Percentiles rank a stretch among this genome's conserved stretches.
Conservation (phyloP, 805 yeast genomes). For the Metschnikowia borealis region DNA sequence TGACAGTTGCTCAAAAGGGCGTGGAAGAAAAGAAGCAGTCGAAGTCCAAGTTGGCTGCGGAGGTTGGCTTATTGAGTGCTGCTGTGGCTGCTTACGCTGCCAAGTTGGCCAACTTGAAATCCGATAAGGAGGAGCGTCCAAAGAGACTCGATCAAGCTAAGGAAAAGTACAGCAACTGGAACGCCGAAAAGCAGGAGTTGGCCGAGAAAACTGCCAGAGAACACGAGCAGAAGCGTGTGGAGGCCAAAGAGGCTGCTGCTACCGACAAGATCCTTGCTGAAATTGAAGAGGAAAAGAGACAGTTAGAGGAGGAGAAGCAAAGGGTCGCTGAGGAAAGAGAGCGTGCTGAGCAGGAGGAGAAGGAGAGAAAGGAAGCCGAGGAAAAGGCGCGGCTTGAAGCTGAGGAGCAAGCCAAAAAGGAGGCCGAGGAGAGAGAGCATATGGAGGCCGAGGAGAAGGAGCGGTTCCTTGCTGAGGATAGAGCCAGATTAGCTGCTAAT, state of each 20-base stretch:
- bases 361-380: slow-evolving; percentile 11
- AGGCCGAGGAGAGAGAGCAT: slow-evolving; percentile 25
- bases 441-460: slow-evolving; percentile 20
- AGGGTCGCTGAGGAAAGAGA: slow-evolving; percentile 14
- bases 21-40: slow-evolving; percentile 35
- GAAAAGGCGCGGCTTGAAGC: slow-evolving; percentile 9
- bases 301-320: slow-evolving; percentile 14
- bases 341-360: slow-evolving; percentile 13
- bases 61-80: slow-evolving; percentile 41
- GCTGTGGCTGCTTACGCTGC: slow-evolving; percentile 44
- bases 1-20: slow-evolving; percentile 33
- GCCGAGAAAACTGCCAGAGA: slow-evolving; percentile 28
- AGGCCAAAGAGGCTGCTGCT: slow-evolving; percentile 37
- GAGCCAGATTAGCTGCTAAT: slow-evolving; percentile 23
- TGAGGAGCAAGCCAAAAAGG: slow-evolving; percentile 18
- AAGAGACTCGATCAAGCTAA: slow-evolving; percentile 40
- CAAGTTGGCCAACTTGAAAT: slow-evolving; percentile 34
- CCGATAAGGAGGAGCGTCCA: slow-evolving; percentile 36
- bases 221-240: slow-evolving; percentile 19
- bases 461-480: slow-evolving; percentile 8
- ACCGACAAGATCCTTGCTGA: slow-evolving; percentile 13
- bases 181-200: slow-evolving; percentile 40
- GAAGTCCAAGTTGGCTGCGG: slow-evolving; percentile 37
- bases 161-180: slow-evolving; percentile 41
- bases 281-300: slow-evolving; percentile 15